Evolutionary conservation across 164 flowering plant species (phyloP).

Genomic region (Brasenia schreberi): DNA sequence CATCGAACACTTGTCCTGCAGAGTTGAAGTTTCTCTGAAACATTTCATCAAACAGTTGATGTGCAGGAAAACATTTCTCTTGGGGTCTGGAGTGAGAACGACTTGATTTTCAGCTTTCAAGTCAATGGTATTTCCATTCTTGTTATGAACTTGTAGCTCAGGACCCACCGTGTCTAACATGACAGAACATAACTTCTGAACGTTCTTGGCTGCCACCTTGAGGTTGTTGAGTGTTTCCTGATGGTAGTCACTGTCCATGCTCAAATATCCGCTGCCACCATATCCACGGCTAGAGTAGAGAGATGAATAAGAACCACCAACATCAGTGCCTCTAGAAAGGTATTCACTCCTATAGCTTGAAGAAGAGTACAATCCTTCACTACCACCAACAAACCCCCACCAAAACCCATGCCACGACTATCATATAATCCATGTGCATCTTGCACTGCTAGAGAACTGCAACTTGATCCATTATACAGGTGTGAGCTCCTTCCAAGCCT

Average conservation of each 20-base stretch:
- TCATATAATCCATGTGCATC: constrained; percentile 66
- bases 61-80: too few relatives aligned
- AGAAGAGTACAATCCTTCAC: constrained; percentile 70
- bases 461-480: constrained; percentile 37
- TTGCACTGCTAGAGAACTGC: constrained; percentile 59
- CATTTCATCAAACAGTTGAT: too few relatives aligned
- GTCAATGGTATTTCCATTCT: constrained; percentile 25
- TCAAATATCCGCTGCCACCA: constrained; percentile 70
- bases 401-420: constrained; percentile 66
- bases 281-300: constrained; percentile 62
- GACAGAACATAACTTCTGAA: too few relatives aligned
- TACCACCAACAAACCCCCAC: constrained; percentile 55
- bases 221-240: too few relatives aligned
- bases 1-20: too few relatives aligned
- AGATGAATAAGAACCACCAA: constrained; percentile 77
- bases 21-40: too few relatives aligned
- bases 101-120: constrained; percentile 25
- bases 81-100: constrained; percentile 34
- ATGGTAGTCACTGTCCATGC: constrained; percentile 56
- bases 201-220: too few relatives aligned
- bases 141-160: constrained; percentile 31
- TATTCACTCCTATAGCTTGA: constrained; percentile 71
- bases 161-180: constrained; percentile 49
- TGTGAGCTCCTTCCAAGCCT: constrained; percentile 51
- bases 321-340: constrained; percentile 67